Percentiles rank a stretch among this genome's conserved stretches.
These are phyloP conservation scores for Pascua guehoae DNA, from an alignment of 1,284 basidiomycete species.

Conservation along the genomic window DNA sequence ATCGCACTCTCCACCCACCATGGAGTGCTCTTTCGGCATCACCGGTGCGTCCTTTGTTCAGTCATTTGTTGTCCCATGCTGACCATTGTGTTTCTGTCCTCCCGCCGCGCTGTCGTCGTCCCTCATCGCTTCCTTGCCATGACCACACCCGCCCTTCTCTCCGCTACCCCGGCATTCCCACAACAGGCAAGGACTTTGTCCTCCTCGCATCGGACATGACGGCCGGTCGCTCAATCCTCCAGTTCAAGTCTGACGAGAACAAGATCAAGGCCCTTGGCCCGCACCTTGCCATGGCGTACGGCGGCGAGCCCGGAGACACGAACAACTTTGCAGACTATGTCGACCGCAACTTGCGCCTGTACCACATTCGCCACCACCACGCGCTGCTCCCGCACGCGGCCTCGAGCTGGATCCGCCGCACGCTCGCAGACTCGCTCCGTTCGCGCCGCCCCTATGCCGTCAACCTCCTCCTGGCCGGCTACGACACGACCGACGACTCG, in stretches of 20 bases:
- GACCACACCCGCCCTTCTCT: background rate
- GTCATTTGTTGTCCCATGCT: background rate
- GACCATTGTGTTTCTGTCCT: background rate
- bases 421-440: constrained; percentile 83
- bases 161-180: constrained; percentile 49
- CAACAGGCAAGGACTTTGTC: constrained; percentile 84
- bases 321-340: constrained; percentile 95
- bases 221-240: constrained; percentile 82
- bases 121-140: background rate
- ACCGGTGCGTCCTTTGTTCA: constrained; percentile 29
- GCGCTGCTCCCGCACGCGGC: constrained; percentile 85
- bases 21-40: constrained; percentile 55
- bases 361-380: constrained; percentile 82
- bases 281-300: constrained; percentile 91
- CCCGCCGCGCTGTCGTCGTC: background rate
- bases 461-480: constrained; percentile 89
- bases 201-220: constrained; percentile 88
- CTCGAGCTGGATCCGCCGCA: constrained; percentile 88
- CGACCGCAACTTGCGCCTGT: constrained; percentile 90
- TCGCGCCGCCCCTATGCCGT: constrained; percentile 86
- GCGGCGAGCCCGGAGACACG: constrained; percentile 94
- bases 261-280: constrained; percentile 91
- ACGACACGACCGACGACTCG: constrained; percentile 61
- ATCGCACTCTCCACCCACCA: constrained; percentile 7
- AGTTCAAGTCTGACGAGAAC: constrained; percentile 97